Evolutionary conservation across 2,329 filamentous ascomycete genomes (phyloP), one percentile per base, ranked within the genome.

Genomic region (Fusarium nelsonii): DNA sequence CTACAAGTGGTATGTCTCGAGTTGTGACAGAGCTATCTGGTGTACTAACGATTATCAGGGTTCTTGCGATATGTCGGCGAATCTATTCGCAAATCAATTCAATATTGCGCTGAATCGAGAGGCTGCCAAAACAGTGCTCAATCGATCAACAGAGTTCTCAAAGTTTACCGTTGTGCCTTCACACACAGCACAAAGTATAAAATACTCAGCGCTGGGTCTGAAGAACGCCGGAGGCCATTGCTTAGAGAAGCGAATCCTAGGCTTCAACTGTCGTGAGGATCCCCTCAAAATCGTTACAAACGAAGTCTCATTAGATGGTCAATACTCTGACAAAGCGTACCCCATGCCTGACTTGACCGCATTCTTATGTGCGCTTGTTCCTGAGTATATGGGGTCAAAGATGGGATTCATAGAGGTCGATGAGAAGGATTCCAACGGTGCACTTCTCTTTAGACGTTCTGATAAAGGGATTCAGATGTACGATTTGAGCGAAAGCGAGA

Each of bases 1-100:
- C 20, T 73, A 7, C 70, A 73, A 61, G 66, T 69, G 33, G 70
- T 73, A 45, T 56, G 70, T 43, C 16, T 26, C 4, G 10, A 14
- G 9, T 28, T 34, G 12, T 6, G 15, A 16, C n/a, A 18, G 4
- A 7, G 16, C n/a, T 15, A 16, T 23, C 4, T 8, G 8, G 6
- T 10, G 9, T 41, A 23, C 44, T 65, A 14, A 67, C 49, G 20
- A 28, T 15, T 37, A 3, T 8, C 20, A 73, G 70, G 70, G 70
- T 26, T 72, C 70, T 16, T 73, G 68, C 43, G 68, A 73, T 16
- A 45, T 73, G 41, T 67, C 62, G 12, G 62, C 58, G 15, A 73
- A 73, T 48, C 37, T 73, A 4, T 73, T 73, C 18, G 69, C 70
- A 12, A 73, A 73, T 30, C 70, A 73, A 37, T 73, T 73, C 60